Percentiles rank a stretch among this genome's conserved stretches.
These are phyloP conservation scores for Elongisporangium undulatum DNA, from an alignment of 352 stramenopile species.

Conservation along the genomic window DNA sequence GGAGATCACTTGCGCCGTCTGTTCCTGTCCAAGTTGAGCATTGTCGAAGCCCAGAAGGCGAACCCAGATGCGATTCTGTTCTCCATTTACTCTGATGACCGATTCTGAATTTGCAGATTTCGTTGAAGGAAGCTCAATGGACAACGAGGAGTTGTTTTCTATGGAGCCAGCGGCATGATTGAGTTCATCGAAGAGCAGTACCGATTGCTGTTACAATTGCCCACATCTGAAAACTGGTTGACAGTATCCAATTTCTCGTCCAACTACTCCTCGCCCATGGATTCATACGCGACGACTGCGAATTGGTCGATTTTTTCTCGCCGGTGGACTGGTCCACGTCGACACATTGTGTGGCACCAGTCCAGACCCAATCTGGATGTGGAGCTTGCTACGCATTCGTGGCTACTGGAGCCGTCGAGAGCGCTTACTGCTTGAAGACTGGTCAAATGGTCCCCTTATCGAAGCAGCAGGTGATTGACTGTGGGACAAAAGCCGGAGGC, in stretches of 20 bases:
- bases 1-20: conserved; percentile 48
- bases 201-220: too few relatives aligned
- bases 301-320: background rate
- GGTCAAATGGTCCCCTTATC: conserved; percentile 65
- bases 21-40: conserved; percentile 57
- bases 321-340: conserved; percentile 56
- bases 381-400: conserved; percentile 96
- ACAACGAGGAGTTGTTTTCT: too few relatives aligned
- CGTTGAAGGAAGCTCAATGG: conserved; percentile 30
- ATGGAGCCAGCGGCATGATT: background rate
- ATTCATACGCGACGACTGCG: too few relatives aligned
- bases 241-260: too few relatives aligned
- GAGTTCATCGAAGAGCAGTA: too few relatives aligned
- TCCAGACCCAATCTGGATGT: conserved; percentile 86
- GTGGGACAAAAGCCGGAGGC: conserved; percentile 75
- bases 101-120: conserved; percentile 60
- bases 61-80: conserved; percentile 63
- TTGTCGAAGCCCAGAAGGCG: conserved; percentile 41
- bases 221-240: too few relatives aligned
- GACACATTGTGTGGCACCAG: conserved; percentile 76
- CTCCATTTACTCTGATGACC: conserved; percentile 70
- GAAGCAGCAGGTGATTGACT: conserved; percentile 93
- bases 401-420: conserved; percentile 89
- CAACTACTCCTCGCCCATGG: too few relatives aligned
- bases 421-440: conserved; percentile 74